phyloP scores from a whole-genome alignment of 2,329 filamentous ascomycete species.

The Beauveria sp. region DNA sequence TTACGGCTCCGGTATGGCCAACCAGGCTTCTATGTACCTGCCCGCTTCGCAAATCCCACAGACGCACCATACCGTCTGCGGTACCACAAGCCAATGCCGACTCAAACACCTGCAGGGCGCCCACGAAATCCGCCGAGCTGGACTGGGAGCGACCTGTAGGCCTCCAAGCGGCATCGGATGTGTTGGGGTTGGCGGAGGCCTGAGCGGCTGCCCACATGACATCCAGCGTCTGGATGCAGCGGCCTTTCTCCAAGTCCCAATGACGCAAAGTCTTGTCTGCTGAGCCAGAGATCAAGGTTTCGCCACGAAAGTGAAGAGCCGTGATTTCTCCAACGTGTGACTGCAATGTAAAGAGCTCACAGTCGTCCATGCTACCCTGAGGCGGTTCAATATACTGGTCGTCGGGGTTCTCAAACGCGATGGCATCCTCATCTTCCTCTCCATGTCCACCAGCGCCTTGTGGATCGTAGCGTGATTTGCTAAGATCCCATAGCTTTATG shows the following conservation, averaged over 20 bases:
- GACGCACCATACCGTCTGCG: constrained; percentile 89
- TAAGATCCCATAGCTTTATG: constrained; percentile 91
- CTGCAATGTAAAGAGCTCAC: constrained; percentile 78
- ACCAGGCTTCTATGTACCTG: constrained; percentile 96
- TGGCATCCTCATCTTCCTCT: constrained; percentile 56
- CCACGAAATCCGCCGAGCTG: constrained; percentile 81
- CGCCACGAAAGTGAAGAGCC: constrained; percentile 80
- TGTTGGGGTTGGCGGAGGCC: constrained; percentile 62
- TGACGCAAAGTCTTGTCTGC: constrained; percentile 95
- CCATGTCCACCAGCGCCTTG: constrained; percentile 53
- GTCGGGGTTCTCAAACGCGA: constrained; percentile 66
- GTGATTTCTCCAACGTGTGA: constrained; percentile 93
- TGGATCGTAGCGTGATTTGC: constrained; percentile 76
- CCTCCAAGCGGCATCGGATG: constrained; percentile 61
- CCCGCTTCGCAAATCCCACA: constrained; percentile 94
- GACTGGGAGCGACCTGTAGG: constrained; percentile 56
- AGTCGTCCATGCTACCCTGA: constrained; percentile 78
- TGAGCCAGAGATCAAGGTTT: constrained; percentile 89
- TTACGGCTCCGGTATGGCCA: constrained; percentile 90
- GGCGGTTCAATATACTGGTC: constrained; percentile 62
- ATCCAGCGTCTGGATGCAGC: constrained; percentile 93
- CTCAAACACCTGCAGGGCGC: constrained; percentile 91
- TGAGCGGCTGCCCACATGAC: constrained; percentile 97
- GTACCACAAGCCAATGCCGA: constrained; percentile 93
- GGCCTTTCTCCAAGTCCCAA: constrained; percentile 96